These are phyloP conservation scores for Globisporangium spiculum DNA, from an alignment of 352 stramenopile species.

Conservation along the genomic window DNA sequence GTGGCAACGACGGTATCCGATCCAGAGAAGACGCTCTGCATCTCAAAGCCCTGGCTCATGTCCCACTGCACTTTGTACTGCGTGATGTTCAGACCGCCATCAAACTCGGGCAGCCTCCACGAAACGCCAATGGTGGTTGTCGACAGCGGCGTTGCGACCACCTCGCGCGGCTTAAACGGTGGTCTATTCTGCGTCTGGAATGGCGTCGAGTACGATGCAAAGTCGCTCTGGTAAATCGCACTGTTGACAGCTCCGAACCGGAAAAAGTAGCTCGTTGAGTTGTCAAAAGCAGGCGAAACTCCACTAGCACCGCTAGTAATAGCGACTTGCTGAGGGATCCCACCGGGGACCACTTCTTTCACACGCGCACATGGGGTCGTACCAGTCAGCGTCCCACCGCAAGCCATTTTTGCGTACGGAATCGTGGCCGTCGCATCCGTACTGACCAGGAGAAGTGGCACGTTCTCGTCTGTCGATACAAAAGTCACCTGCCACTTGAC, in stretches of 20 bases:
- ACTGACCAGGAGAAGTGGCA: constrained; percentile 44
- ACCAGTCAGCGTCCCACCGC: constrained; percentile 55
- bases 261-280: constrained; percentile 42
- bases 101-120: constrained; percentile 68
- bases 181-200: constrained; percentile 30
- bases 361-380: constrained; percentile 51
- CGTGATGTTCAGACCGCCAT: constrained; percentile 74
- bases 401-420: constrained; percentile 40
- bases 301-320: background rate
- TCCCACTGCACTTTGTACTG: constrained; percentile 95
- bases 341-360: constrained; percentile 31
- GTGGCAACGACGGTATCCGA: constrained; percentile 33
- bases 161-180: constrained; percentile 27
- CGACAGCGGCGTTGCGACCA: constrained; percentile 38
- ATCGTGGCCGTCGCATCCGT: constrained; percentile 32
- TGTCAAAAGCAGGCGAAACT: constrained; percentile 2
- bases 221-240: constrained; percentile 31
- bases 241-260: constrained; percentile 35
- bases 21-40: constrained; percentile 58
- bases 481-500: constrained; percentile 75
- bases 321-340: constrained; percentile 24
- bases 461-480: constrained; percentile 20
- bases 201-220: constrained; percentile 13
- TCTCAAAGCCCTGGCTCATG: constrained; percentile 75
- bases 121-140: constrained; percentile 44